Base-by-base conservation (phyloP, 345 rosid species). In the Ricinus communis region DNA sequence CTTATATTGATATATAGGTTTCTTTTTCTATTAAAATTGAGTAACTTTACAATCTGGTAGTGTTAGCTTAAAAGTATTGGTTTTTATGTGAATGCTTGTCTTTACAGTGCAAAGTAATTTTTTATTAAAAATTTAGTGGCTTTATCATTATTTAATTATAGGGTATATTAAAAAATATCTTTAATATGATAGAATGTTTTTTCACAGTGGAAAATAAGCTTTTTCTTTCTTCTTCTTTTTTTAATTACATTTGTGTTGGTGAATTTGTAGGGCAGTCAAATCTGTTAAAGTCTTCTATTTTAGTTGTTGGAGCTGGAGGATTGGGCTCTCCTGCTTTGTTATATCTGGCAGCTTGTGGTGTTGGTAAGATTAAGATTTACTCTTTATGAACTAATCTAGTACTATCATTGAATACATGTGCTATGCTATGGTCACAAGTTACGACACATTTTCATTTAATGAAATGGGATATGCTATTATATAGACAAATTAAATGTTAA, bases 281-380 rank as follows among this genome's bases (percentile, higher is more conserved):
- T 70, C 87, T 94, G 4, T 72, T 85, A 80, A 91, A 91, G 72
- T 90, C 96, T 24, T 91, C 97, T 0, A 73, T 94, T 70, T 77
- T 94, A 68, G 93, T 94, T 12, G 85, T 94, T 43, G 98, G 98
- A 78, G 97, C 98, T 49, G 98, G 98, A 78, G 98, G 97, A 5
- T 78, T 94, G 62, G 98, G 97, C 68, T 90, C 97, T 31, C 97
- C 97, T 6, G 97, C 93, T 36, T 79, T 91, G 61, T 56, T 91
- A 53, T 94, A 91, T 85, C 93, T 94, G 2, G 98, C 96, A 38
- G 97, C 97, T 57, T 90, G 87, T 74, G 97, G 97, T 65, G 90
- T 90, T 70, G 98, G 98, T 94, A 68, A 75, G 79, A 43, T 64
- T 43, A 8, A 18, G 15, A 22, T 24, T 38, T 38, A 11, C 14